These are phyloP conservation scores for Gracilaria domingensis DNA, from an alignment of 23 red algal species.

Conservation along the genomic window DNA sequence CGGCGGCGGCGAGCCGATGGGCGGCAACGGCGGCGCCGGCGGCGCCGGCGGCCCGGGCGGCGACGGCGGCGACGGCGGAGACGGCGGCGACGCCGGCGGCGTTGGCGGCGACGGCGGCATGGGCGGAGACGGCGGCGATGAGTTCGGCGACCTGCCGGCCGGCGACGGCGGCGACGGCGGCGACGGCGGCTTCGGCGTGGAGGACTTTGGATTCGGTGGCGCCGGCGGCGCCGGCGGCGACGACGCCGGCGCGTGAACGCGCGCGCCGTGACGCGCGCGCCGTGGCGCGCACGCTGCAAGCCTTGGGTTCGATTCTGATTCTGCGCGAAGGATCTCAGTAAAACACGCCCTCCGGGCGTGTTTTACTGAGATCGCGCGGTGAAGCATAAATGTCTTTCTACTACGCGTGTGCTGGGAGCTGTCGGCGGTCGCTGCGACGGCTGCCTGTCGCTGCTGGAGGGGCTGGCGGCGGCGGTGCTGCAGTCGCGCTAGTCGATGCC, in stretches of 20 bases:
- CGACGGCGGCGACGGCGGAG: background rate
- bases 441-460: too few relatives aligned
- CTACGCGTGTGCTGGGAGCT: too few relatives aligned
- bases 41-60: background rate
- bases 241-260: background rate
- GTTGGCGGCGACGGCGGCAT: background rate
- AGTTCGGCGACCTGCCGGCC: background rate
- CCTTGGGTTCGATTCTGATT: too few relatives aligned
- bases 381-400: too few relatives aligned
- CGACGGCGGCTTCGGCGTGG: background rate
- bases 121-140: background rate
- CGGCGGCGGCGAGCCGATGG: background rate
- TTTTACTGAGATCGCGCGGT: too few relatives aligned
- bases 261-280: too few relatives aligned
- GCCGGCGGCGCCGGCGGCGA: background rate
- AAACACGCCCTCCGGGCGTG: too few relatives aligned
- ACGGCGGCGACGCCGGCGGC: background rate
- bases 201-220: background rate
- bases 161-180: background rate
- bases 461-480: too few relatives aligned
- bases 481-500: too few relatives aligned
- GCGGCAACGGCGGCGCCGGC: background rate
- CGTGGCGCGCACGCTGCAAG: too few relatives aligned
- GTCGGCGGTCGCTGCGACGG: too few relatives aligned
- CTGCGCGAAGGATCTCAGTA: too few relatives aligned